phyloP scores from a whole-genome alignment of 1,284 basidiomycete genomes.

The Naganishia liquefaciens region DNA sequence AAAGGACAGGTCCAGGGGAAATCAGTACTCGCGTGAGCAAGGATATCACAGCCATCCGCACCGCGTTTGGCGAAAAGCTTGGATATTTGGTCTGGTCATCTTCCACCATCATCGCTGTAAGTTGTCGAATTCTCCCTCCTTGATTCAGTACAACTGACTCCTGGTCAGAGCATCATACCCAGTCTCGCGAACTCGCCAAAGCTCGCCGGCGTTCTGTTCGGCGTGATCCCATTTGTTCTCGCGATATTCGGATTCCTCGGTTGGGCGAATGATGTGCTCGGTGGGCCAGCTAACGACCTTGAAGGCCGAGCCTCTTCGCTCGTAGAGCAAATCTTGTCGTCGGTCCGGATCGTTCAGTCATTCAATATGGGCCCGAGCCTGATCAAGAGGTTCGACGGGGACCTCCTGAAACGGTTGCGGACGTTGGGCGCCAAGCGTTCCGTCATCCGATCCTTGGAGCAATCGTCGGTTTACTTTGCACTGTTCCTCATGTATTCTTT shows the following conservation, averaged over 20 bases:
- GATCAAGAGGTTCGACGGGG: conserved; percentile 47
- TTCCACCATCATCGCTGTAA: conserved; percentile 63
- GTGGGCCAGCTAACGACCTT: conserved; percentile 63
- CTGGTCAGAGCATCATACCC: conserved; percentile 44
- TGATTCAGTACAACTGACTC: background rate
- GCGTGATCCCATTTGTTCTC: conserved; percentile 84
- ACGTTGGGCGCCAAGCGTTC: conserved; percentile 43
- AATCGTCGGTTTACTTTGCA: conserved; percentile 40
- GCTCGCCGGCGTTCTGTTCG: conserved; percentile 80
- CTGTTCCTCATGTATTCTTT: conserved; percentile 39
- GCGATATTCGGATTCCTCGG: conserved; percentile 78
- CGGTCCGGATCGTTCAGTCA: conserved; percentile 67
- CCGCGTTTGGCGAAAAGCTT: conserved; percentile 86
- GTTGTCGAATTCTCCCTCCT: background rate
- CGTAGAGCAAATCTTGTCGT: conserved; percentile 84
- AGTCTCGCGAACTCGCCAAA: conserved; percentile 50
- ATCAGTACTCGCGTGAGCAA: conserved; percentile 92
- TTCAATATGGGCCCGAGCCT: conserved; percentile 80
- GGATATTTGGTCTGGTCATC: conserved; percentile 55
- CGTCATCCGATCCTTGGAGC: conserved; percentile 38
- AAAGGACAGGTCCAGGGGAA: conserved; percentile 92
- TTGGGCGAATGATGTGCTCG: conserved; percentile 57
- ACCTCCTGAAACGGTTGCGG: conserved; percentile 47
- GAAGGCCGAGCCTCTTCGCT: conserved; percentile 80
- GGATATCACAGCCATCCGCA: conserved; percentile 68